These are phyloP conservation scores for Sabuloglossum arenarium DNA, from an alignment of 495 filamentous ascomycete genomes.

Conservation along the genomic window DNA sequence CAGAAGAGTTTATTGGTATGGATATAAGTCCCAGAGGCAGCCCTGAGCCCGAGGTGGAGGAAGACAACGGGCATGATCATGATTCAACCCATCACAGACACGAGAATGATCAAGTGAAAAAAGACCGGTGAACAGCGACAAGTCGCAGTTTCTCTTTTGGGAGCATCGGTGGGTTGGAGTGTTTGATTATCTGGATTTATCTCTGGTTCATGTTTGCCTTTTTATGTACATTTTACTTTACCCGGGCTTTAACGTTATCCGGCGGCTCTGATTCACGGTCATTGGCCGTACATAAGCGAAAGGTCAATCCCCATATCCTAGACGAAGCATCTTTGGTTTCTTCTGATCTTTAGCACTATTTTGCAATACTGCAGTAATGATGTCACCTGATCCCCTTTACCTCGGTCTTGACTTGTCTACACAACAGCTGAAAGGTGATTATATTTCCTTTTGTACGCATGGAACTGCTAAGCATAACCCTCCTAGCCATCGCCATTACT, in stretches of 20 bases:
- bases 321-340: too few relatives aligned
- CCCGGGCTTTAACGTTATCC: background rate
- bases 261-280: background rate
- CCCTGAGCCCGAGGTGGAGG: conserved; percentile 42
- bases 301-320: background rate
- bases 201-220: background rate
- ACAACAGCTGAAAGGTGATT: conserved; percentile 73
- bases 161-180: background rate
- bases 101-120: conserved; percentile 10
- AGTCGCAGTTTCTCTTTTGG: background rate
- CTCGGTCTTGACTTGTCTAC: conserved; percentile 93
- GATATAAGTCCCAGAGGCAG: conserved; percentile 39
- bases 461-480: background rate
- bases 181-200: background rate
- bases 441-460: background rate
- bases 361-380: background rate
- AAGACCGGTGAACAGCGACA: background rate
- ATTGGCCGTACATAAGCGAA: background rate
- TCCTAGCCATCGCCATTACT: conserved; percentile 46
- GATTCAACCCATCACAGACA: conserved; percentile 22
- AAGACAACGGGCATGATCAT: conserved; percentile 19
- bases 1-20: conserved; percentile 59
- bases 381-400: conserved; percentile 38
- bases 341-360: too few relatives aligned
- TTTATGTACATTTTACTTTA: background rate